Evolutionary conservation across 306 rosid species (phyloP).

Genomic region (Cucurbita ficifolia): DNA sequence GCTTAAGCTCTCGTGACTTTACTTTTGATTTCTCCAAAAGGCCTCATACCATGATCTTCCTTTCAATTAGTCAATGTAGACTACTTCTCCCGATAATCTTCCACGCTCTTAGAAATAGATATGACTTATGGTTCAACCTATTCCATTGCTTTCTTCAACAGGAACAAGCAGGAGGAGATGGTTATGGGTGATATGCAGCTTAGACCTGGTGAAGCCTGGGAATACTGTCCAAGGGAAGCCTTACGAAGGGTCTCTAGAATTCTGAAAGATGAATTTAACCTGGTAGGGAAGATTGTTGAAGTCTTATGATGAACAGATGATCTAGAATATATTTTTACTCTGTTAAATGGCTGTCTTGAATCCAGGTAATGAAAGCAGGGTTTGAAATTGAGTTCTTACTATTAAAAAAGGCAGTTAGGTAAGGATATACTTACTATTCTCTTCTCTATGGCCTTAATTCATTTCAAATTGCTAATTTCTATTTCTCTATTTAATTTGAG

Average conservation of each 20-base stretch:
- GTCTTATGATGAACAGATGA: neutral
- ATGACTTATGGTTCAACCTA: too few species aligned
- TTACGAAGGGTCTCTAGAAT: constrained; percentile 50
- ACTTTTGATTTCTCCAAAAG: too few species aligned
- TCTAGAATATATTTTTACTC: neutral
- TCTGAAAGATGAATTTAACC: constrained; percentile 67
- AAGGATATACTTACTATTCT: neutral
- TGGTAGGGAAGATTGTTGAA: constrained; percentile 34
- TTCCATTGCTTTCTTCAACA: constrained; percentile 14
- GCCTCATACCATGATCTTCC: too few species aligned
- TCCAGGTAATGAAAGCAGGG: constrained; percentile 76
- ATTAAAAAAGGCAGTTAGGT: constrained; percentile 55
- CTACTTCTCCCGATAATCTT: too few species aligned
- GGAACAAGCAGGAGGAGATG: constrained; percentile 71
- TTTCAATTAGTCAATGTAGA: too few species aligned
- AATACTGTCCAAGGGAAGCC: constrained; percentile 74
- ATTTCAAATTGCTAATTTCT: neutral
- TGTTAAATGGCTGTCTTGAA: constrained; percentile 11
- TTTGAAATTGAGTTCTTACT: constrained; percentile 82
- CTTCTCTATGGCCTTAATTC: neutral
- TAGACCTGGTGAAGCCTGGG: constrained; percentile 76
- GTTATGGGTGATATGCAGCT: constrained; percentile 57
- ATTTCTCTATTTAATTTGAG: constrained; percentile 4
- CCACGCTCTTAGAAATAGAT: too few species aligned
- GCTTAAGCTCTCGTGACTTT: too few species aligned